Evolutionary conservation across 768 basidiomycete species (phyloP), one percentile per base, ranked within the genome.

Genomic region (Dioszegia aurantiaca): DNA sequence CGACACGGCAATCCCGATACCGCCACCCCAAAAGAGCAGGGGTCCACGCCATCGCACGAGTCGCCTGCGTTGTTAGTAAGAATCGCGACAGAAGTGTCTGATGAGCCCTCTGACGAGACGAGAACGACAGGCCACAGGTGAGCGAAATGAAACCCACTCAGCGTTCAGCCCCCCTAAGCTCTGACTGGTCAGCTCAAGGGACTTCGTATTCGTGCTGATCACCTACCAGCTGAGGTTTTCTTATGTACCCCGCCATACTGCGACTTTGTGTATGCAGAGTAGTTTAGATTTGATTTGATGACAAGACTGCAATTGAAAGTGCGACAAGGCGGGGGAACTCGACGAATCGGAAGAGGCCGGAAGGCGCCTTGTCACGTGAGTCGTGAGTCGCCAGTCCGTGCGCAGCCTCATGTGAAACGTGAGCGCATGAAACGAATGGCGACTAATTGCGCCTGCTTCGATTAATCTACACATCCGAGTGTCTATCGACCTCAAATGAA

Each of bases 1-100:
- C 17, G 69, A 63, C 9, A 75, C 70, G 41, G 65, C 69, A 8
- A 54, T 56, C 21, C 62, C 73, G 39, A 61, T 66, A 12, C 61
- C 69, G 16, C 59, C 62, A 33, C 71, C 73, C 73, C 73, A 75
- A 42, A 70, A 45, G 14, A 55, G 44, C 16, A 70, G 54, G 6
- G 68, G 48, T 21, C 45, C 48, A 24, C 61, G 54, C 56, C 60
- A 70, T 14, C 60, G 45, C 26, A 41, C 44, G 12, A 73, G 42
- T 10, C 67, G 66, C 58, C 71, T 73, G 33, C n/a, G n/a, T n/a
- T n/a, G n/a, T 33, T 6, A 14, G 33, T 33, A 33, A 33, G 33
- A n/a, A n/a, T n/a, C n/a, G n/a, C n/a, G n/a, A n/a, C n/a, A n/a
- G n/a, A n/a, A n/a, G n/a, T n/a, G n/a, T n/a, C n/a, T n/a, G n/a